Base-by-base conservation (phyloP, 1,284 basidiomycete species). In the Albatrellus sp. region DNA sequence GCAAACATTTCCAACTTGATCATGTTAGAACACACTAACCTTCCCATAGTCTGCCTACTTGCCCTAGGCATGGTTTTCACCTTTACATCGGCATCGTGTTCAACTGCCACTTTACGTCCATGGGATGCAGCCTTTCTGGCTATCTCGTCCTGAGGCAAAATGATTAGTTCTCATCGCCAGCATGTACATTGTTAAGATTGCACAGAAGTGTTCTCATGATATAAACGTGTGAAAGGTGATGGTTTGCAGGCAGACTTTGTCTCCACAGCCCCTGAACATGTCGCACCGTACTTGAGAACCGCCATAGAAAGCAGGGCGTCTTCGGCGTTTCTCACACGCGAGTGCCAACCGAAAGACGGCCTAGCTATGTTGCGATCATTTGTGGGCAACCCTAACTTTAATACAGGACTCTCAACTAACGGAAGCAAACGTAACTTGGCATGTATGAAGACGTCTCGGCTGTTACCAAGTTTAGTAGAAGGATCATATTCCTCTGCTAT, bases 361-460 rank as follows among this genome's bases (percentile, higher is more conserved):
- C 90, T 2, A 90, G 90, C 6, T 90, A 88, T 59, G 89, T 93
- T 28, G 90, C 90, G 24, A 74, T 93, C 48, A 90, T 93, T 53
- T 90, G 83, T 75, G 55, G 19, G 67, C 56, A 32, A 41, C 36
- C 7, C 11, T 20, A n/a, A 16, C 19, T 37, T 9, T 32, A 5
- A 11, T 20, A 0, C 24, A 24, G 29, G n/a, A 1, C 37, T 19
- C 39, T 16, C 7, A 24, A 7, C 24, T 24, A 24, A 24, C 24
- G 24, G 5, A 46, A 11, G 10, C 11, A 28, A 34, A 34, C 30
- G 14, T 14, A 40, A 82, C 80, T 73, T 32, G 89, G 89, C 7
- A 90, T 92, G 86, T 92, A 93, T 58, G 90, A 93, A 60, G 89
- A 93, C 54, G 88, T 90, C 5, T 89, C 85, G 5, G 90, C 89